Conservation (phyloP, 306 rosid species). For the Vachellia collinsii region DNA sequence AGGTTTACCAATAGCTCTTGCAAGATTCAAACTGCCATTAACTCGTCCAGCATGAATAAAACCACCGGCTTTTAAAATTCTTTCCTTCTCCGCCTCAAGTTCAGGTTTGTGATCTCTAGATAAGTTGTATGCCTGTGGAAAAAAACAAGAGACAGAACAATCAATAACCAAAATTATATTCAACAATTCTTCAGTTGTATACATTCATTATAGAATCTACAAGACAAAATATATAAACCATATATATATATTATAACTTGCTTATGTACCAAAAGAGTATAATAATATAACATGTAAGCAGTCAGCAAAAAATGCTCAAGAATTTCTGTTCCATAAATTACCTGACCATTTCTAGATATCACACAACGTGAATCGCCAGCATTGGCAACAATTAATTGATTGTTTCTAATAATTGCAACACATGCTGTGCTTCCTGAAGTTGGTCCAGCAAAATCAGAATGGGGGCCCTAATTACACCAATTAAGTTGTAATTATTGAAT, state of each 20-base stretch:
- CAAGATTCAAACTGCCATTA: conserved; percentile 94
- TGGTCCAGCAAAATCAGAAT: conserved; percentile 89
- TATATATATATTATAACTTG: neutral
- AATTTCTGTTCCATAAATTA: conserved; percentile 35
- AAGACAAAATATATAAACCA: neutral
- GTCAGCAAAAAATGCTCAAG: conserved; percentile 2
- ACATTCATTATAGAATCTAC: neutral
- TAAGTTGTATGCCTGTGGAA: conserved; percentile 74
- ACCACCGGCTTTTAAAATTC: conserved; percentile 93
- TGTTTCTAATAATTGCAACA: conserved; percentile 78
- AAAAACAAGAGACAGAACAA: conserved; percentile 21
- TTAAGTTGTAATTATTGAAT: conserved; percentile 27
- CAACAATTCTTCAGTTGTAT: neutral
- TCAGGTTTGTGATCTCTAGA: conserved; percentile 96
- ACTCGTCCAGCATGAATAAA: conserved; percentile 92
- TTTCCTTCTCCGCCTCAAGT: conserved; percentile 79
- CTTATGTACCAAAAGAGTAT: neutral
- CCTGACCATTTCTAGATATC: conserved; percentile 93
- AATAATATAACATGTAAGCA: neutral
- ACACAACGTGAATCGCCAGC: conserved; percentile 98
- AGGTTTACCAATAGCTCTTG: conserved; percentile 84
- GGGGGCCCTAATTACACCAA: conserved; percentile 77
- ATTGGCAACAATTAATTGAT: conserved; percentile 76
- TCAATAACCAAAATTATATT: neutral
- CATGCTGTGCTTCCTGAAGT: conserved; percentile 97